Evolutionary conservation across 1,284 basidiomycete species (phyloP).

Genomic region (Trichosporon ovoides): DNA sequence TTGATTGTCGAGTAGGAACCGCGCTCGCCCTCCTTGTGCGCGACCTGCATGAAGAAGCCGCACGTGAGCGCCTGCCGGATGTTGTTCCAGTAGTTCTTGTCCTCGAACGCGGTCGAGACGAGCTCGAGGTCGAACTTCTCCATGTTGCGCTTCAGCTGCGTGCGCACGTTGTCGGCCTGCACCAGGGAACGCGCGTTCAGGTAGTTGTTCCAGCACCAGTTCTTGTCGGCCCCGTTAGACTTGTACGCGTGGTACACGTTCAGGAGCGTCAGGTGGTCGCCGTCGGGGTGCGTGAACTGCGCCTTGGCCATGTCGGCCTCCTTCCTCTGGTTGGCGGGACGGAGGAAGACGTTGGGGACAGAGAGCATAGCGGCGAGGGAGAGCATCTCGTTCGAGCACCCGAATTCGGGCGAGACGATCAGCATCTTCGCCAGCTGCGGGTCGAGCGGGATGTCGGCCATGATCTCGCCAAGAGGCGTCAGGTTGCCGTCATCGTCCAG

Average conservation of each 20-base stretch:
- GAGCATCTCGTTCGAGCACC: constrained; percentile 91
- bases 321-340: constrained; percentile 78
- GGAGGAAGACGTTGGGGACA: constrained; percentile 91
- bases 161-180: constrained; percentile 94
- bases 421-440: constrained; percentile 96
- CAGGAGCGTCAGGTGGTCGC: constrained; percentile 89
- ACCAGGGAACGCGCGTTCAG: constrained; percentile 75
- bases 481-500: constrained; percentile 92
- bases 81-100: constrained; percentile 70
- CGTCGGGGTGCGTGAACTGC: constrained; percentile 81
- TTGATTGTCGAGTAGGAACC: constrained; percentile 81
- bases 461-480: constrained; percentile 78
- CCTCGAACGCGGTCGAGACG: constrained; percentile 66
- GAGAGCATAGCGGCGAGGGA: constrained; percentile 89
- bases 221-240: constrained; percentile 70
- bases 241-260: constrained; percentile 95
- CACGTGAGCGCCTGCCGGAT: constrained; percentile 81
- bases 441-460: constrained; percentile 98
- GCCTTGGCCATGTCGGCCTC: constrained; percentile 92
- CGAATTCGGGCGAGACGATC: constrained; percentile 88
- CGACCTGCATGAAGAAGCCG: constrained; percentile 98
- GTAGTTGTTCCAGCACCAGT: constrained; percentile 93
- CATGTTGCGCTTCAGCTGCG: constrained; percentile 87
- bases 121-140: constrained; percentile 80
- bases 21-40: constrained; percentile 92